These are phyloP conservation scores for Trichoderma sp. DNA, from an alignment of 2,329 filamentous ascomycete species.

Conservation along the genomic window DNA sequence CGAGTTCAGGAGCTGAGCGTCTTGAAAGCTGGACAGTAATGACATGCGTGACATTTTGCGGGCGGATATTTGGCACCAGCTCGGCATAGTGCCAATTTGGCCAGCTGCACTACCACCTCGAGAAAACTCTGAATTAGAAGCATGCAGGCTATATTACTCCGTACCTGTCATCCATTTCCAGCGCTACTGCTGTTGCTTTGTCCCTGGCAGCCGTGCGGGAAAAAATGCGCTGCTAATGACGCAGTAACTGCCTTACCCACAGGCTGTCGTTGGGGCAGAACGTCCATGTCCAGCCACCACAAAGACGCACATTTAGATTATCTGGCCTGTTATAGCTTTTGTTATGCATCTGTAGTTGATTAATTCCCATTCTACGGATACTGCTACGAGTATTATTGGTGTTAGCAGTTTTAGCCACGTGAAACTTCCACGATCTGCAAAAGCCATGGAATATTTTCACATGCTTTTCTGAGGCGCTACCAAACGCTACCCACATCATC, in stretches of 20 bases:
- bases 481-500: slow-evolving; percentile 16
- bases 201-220: slow-evolving; percentile 15
- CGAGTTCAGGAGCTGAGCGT: not conserved
- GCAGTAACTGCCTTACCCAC: not conserved
- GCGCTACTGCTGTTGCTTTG: not conserved
- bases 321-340: not conserved
- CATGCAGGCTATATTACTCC: not conserved
- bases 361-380: not conserved
- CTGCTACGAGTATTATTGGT: not conserved
- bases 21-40: not conserved
- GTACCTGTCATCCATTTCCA: not conserved
- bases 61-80: not conserved
- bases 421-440: not conserved
- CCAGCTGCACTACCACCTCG: not conserved
- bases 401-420: not conserved
- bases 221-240: slow-evolving; percentile 9
- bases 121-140: not conserved
- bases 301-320: not conserved
- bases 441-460: slow-evolving; percentile 13
- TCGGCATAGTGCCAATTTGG: slow-evolving; percentile 9
- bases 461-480: slow-evolving; percentile 14
- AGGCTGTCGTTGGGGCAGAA: not conserved
- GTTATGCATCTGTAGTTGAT: not conserved
- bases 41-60: not conserved
- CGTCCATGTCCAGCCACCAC: not conserved